phyloP scores from a whole-genome alignment of 805 yeast genomes.

The Zygosaccharomyces siamensis region DNA sequence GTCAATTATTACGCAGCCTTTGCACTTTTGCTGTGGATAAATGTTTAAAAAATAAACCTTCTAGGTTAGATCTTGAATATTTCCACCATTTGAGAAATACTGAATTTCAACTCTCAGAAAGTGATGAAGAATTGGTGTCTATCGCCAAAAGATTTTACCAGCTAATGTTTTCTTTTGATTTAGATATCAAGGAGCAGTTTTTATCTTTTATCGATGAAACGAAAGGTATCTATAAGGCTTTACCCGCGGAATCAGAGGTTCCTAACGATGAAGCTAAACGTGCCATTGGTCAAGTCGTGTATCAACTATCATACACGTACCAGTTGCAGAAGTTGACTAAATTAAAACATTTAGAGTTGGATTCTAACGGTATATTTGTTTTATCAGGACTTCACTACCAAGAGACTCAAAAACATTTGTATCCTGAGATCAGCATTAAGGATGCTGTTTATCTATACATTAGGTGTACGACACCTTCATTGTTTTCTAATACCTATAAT shows the following conservation, averaged over 20 bases:
- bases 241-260: slow-evolving; percentile 30
- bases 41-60: slow-evolving; percentile 30
- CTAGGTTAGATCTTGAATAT: slow-evolving; percentile 26
- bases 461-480: slow-evolving; percentile 40
- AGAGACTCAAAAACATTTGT: slow-evolving; percentile 19
- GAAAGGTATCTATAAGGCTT: slow-evolving; percentile 38
- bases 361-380: slow-evolving; percentile 34
- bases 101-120: slow-evolving; percentile 22
- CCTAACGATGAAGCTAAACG: slow-evolving; percentile 31
- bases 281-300: slow-evolving; percentile 35
- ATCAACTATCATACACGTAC: slow-evolving; percentile 37
- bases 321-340: slow-evolving; percentile 30
- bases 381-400: slow-evolving; percentile 24
- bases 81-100: slow-evolving; percentile 20
- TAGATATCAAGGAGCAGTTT: slow-evolving; percentile 47
- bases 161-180: slow-evolving; percentile 61
- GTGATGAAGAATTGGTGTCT: slow-evolving; percentile 29
- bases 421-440: slow-evolving; percentile 17
- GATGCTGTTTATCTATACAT: slow-evolving; percentile 41
- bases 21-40: slow-evolving; percentile 49
- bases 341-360: slow-evolving; percentile 29
- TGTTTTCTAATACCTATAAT: slow-evolving; percentile 23
- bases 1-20: slow-evolving; percentile 59
- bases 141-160: slow-evolving; percentile 41
- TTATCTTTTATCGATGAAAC: slow-evolving; percentile 36